Evolutionary conservation across 73 alveolate genomes (phyloP), one percentile per base, ranked within the genome.

Genomic region (Stentor coeruleus): DNA sequence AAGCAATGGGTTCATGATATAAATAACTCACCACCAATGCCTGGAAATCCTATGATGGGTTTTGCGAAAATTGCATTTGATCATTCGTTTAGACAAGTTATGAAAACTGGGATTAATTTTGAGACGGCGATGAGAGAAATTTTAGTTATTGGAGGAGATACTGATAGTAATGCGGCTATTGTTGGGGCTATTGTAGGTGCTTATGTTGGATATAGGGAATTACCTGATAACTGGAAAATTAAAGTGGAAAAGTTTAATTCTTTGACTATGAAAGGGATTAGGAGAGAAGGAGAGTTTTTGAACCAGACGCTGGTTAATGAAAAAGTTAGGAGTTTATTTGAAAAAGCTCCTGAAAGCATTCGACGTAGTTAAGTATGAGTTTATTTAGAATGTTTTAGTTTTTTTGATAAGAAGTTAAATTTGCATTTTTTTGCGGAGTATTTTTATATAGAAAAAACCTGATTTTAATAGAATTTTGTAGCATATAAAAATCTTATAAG

Each of bases 141-240:
- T 6, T 74, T 92, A 49, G 58, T 59, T 49, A 82, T 76, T 38
- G 97, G 96, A 76, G 99, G 99, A 6, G 99, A 94, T 77, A 90
- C 99, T 1, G 99, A 94, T 84, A 94, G 98, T 37, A 94, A 94
- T 85, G 92, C 93, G 4, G 96, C 97, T 28, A 92, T 94, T 33
- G 99, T 92, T 0, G 99, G 99, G 58, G 93, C 93, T 3, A 86
- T 94, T 49, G 77, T 94, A 20, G 99, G 99, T 3, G 98, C 99
- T 14, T 36, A 79, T 35, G 41, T 59, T 14, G 93, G 94, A 58
- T 36, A 82, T 49, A 2, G 39, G 31, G 66, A 91, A 58, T 59
- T 92, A 36, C 88, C 90, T 58, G 60, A 89, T 40, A 75, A 86
- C 39, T 84, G 83, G 83, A 66, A 66, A 66, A 33, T 28, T 66